These are phyloP conservation scores for Sisymbrium altissimum DNA, from an alignment of 345 rosid species.

Conservation along the genomic window DNA sequence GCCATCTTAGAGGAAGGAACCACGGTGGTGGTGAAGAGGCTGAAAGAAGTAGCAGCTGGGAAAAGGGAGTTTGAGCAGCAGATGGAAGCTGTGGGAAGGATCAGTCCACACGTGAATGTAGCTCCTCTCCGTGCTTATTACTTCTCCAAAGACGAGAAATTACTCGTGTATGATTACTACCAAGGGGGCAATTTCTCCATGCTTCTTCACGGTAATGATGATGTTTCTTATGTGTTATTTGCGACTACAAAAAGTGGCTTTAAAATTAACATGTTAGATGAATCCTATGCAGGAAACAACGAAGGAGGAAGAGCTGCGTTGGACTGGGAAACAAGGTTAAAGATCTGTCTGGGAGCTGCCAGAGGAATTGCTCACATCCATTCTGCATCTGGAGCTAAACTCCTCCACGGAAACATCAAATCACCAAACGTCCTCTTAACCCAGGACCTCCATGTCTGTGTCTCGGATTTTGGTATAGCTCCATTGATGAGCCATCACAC, in stretches of 20 bases:
- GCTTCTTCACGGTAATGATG: slow-evolving; percentile 64
- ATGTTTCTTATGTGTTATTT: slow-evolving; percentile 8
- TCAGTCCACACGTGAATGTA: slow-evolving; percentile 67
- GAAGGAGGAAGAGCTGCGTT: slow-evolving; percentile 46
- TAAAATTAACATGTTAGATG: neutral
- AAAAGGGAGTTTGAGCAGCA: slow-evolving; percentile 93
- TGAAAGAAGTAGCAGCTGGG: slow-evolving; percentile 71
- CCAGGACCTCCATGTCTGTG: slow-evolving; percentile 50
- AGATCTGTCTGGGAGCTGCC: slow-evolving; percentile 65
- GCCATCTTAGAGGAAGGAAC: slow-evolving; percentile 90
- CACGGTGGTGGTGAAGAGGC: slow-evolving; percentile 80
- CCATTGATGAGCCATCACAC: slow-evolving; percentile 55
- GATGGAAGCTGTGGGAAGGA: slow-evolving; percentile 75
- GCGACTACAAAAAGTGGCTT: neutral
- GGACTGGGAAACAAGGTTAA: slow-evolving; percentile 78
- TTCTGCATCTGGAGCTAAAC: slow-evolving; percentile 55
- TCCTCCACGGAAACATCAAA: slow-evolving; percentile 73
- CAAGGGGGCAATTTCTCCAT: slow-evolving; percentile 62
- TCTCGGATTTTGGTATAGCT: slow-evolving; percentile 72
- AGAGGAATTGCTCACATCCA: slow-evolving; percentile 75
- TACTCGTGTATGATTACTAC: slow-evolving; percentile 73
- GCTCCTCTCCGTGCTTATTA: slow-evolving; percentile 91
- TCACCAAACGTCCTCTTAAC: slow-evolving; percentile 72
- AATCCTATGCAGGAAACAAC: slow-evolving; percentile 43
- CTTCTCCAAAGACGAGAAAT: slow-evolving; percentile 91